These are phyloP conservation scores for Saururus chinensis DNA, from an alignment of 164 flowering plant species.

Conservation along the genomic window DNA sequence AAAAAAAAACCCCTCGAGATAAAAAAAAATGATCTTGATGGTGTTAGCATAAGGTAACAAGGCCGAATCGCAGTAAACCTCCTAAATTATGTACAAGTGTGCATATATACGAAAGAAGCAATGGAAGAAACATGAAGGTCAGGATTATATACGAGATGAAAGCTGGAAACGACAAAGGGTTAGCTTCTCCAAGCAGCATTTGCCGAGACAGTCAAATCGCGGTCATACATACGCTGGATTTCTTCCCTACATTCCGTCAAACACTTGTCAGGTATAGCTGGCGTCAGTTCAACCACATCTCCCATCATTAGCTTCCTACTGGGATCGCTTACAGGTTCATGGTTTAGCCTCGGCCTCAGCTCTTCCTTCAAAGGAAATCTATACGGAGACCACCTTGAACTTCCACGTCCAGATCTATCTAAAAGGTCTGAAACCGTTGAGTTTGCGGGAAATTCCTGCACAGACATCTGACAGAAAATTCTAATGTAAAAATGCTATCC, in stretches of 20 bases:
- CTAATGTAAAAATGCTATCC: conserved; percentile 1
- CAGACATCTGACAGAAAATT: conserved; percentile 67
- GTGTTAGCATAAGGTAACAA: no score
- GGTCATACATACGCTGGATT: conserved; percentile 86
- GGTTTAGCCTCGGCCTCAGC: conserved; percentile 73
- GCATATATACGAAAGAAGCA: background rate
- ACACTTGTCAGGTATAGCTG: conserved; percentile 67
- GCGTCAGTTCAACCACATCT: conserved; percentile 85
- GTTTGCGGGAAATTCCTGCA: conserved; percentile 73
- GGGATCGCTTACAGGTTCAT: conserved; percentile 50
- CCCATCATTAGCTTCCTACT: conserved; percentile 78
- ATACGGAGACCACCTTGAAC: conserved; percentile 47
- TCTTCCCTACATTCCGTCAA: conserved; percentile 74
- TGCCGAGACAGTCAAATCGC: conserved; percentile 26
- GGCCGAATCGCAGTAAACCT: no score
- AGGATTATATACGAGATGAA: background rate
- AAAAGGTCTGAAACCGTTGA: conserved; percentile 63
- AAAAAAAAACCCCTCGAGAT: no score
- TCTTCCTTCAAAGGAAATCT: conserved; percentile 74
- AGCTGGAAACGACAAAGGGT: conserved; percentile 4
- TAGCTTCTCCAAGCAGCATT: conserved; percentile 34
- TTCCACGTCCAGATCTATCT: conserved; percentile 51
- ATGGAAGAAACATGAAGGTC: background rate
- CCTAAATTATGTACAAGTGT: background rate
- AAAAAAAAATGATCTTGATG: no score